Conservation (phyloP, 1,139 yeast genomes). For the Taphrina betulina region DNA sequence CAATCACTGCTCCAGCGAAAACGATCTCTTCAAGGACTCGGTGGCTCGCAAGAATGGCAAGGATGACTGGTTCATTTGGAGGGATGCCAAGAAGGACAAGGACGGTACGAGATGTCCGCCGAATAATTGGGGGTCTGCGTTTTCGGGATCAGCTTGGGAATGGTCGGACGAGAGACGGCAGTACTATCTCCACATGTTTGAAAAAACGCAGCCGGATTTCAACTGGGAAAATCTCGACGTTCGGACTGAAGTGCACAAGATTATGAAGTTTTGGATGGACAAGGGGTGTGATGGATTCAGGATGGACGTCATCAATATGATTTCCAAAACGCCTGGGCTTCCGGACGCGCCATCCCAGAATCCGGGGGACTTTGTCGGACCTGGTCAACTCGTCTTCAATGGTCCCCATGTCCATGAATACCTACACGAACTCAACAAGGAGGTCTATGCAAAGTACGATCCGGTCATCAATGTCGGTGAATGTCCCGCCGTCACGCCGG, state of each 20-base stretch:
- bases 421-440: slow-evolving; percentile 55
- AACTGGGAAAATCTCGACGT: slow-evolving; percentile 60
- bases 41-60: slow-evolving; percentile 54
- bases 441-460: slow-evolving; percentile 26
- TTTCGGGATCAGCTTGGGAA: slow-evolving; percentile 54
- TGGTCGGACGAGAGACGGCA: slow-evolving; percentile 56
- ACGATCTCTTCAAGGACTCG: slow-evolving; percentile 60
- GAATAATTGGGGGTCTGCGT: slow-evolving; percentile 57
- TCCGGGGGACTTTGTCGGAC: slow-evolving; percentile 51
- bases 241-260: slow-evolving; percentile 54
- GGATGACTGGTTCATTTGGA: slow-evolving; percentile 64
- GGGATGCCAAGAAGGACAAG: slow-evolving; percentile 51
- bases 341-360: slow-evolving; percentile 54
- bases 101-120: slow-evolving; percentile 57
- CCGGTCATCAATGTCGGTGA: slow-evolving; percentile 60
- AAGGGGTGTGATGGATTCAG: slow-evolving; percentile 62
- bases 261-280: slow-evolving; percentile 57
- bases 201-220: slow-evolving; percentile 57
- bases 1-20: slow-evolving; percentile 60
- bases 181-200: slow-evolving; percentile 57
- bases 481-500: slow-evolving; percentile 50
- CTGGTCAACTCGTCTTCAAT: slow-evolving; percentile 45
- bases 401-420: slow-evolving; percentile 61
- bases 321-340: slow-evolving; percentile 53
- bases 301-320: slow-evolving; percentile 57